Evolutionary conservation across 768 basidiomycete genomes (phyloP), one percentile per base, ranked within the genome.

Genomic region (Xerocomellus dryophilus): DNA sequence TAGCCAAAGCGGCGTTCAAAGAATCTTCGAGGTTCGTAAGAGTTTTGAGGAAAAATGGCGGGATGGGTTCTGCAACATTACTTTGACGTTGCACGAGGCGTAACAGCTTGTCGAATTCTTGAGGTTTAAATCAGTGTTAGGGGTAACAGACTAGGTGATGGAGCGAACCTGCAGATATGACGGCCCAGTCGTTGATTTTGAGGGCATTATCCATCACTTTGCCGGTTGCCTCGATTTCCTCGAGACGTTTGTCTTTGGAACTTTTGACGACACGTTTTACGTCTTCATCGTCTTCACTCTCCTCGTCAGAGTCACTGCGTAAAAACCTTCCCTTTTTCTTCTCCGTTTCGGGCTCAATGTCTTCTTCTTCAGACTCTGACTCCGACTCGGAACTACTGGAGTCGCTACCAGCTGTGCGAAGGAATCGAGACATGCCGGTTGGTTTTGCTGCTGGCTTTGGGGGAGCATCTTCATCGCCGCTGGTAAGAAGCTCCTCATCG

Each of bases 151-250:
- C 11, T 4, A 38, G 7, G 10, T 17, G 29, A 53, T 12, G 20
- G 43, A 20, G 70, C 83, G 51, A 62, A 93, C 95, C 95, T 55
- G 81, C 86, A 20, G 89, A 92, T 63, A 93, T 95, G 27, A 83
- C 84, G 23, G 87, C 85, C 97, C 97, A 99, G 73, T 99, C 94
- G 64, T 95, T 96, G 62, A 96, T 95, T 78, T 91, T 96, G 58
- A 90, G 77, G 18, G 88, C 94, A 67, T 99, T 98, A 43, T 96
- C 92, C 76, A 98, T 97, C 43, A 78, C 78, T 73, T 88, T 94
- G 51, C 92, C 91, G 4, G 88, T 88, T 2, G 84, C 84, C 71
- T 98, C 95, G 84, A 98, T 95, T 78, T 98, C 97, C 44, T 88
- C 93, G 66, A 94, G 71, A 49, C 95, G 80, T 71, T 92, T 95